Evolutionary conservation across 176 grass and related monocot species (phyloP), one percentile per base, ranked within the genome.

Genomic region (Aegilops sharonensis): DNA sequence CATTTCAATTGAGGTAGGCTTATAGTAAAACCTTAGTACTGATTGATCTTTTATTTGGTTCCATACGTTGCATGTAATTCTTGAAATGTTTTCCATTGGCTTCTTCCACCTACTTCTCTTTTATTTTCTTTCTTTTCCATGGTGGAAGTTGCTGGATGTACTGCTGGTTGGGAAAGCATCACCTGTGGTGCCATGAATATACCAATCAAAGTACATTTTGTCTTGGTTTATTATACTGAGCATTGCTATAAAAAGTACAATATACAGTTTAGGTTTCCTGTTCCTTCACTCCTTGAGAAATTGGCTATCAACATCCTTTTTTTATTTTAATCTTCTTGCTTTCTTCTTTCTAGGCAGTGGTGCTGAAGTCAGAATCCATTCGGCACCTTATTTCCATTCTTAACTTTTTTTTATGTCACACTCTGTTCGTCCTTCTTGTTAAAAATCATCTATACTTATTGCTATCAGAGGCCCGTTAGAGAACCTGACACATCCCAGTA

Each of bases 341-440:
- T 66, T 66, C 17, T 70, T 27, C 65, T 23, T 84, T 61, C 20
- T 61, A 45, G 66, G 20, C 37, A 77, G 12, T 82, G 37, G 14
- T 85, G 39, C 52, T 82, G 56, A 56, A 72, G 21, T 6, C 54
- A 2, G 31, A 42, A 3, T 21, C 21, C 21, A 31, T 69, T 76
- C 36, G 42, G 78, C 12, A 69, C 42, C 37, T 40, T 87, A 74
- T 80, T 78, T 72, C 31, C 5, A 64, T 31, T 90, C 5, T 60
- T 71, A 8, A 63, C 2, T 75, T 85, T 75, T 43, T 43, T 47
- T n/a, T 17, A 60, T 91, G 72, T 67, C 30, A 13, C 54, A 48
- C 30, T 80, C 47, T 75, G 40, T 60, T 85, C 29, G 63, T 87
- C 20, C 3, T 68, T 61, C 4, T 65, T 27, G 23, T 2, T 68